Evolutionary conservation across 352 stramenopile genomes (phyloP), one percentile per base, ranked within the genome.

Genomic region (Phytophthora palmivora): DNA sequence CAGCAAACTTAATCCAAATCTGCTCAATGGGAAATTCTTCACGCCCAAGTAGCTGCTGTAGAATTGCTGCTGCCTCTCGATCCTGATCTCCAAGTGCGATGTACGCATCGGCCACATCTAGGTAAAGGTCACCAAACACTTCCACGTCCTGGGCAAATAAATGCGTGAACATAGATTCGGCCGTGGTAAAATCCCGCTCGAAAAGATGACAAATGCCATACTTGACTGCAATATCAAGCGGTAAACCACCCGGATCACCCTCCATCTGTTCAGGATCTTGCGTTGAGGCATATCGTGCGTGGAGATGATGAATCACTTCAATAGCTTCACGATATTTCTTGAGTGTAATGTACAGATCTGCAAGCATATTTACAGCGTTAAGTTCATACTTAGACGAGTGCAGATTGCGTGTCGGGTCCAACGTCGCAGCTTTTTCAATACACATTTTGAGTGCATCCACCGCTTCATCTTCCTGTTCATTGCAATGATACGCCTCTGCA

Each of bases 281-380:
- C 33, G 72, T 74, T n/a, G 78, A 70, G 0, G 82, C 78, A 42
- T 93, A 87, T 16, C 87, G 78, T 18, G 72, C 73, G 46, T 93
- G 80, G 4, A 94, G 73, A 19, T 90, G 72, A 33, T 94, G 78
- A 32, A 96, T 94, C 19, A 93, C 80, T 19, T 79, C 59, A 56
- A 96, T 91, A 16, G 87, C 85, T 26, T 92, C 80, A 3, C 78
- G 76, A 64, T 91, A 96, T 33, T 92, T 91, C 55, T 89, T 91
- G 8, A 94, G 70, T 24, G 85, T 92, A 61, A 96, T 96, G 56
- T 92, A 94, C 55, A 96, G 56, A 50, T 95, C 87, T 0, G 85
- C 80, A 7, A 95, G 79, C 87, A 95, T 95, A 70, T 95, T 95
- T n/a, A 94, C 78, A 1, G 87, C 87, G 34, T 94, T 93, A 0